Evolutionary conservation across 495 filamentous ascomycete species (phyloP), one percentile per base, ranked within the genome.

Genomic region (Penicillium herquei): DNA sequence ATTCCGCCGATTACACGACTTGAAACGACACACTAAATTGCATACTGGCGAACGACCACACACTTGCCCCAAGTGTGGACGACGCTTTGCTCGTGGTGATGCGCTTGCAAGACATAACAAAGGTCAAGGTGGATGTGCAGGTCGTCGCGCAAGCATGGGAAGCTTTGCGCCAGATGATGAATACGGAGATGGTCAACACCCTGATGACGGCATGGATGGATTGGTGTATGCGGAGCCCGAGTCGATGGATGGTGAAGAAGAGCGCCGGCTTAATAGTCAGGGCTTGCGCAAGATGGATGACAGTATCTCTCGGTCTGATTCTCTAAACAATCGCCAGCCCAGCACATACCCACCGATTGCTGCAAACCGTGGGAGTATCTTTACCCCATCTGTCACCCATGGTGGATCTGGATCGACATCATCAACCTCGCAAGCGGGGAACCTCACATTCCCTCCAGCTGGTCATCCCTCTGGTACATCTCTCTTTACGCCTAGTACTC

Each of bases 41-140:
- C 94, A 99, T 67, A 97, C 95, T 12, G 94, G 94, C 13, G 94
- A 99, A 73, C 86, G 95, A 58, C 92, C 92, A 10, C 94, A 98
- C 63, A 88, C 91, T 10, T 99, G 94, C 61, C 86, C 88, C 31
- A 96, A 93, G 68, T 98, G 94, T 65, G 90, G 93, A 39, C 83
- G 94, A 49, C 87, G 90, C 51, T 99, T 99, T 74, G 94, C 94
- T 31, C 87, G 94, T 54, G 94, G 94, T 6, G 94, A 99, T 73
- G 94, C 94, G 13, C 72, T 99, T 21, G 94, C 94, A 31, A 84
- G 94, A 44, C 94, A 99, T 67, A 94, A 89, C 64, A 97, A 98
- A 71, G 94, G 95, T 17, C 90, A 93, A 59, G 94, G 93, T 31
- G 94, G 94, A 32, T 99, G 94, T 68, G 94, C 95, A 18, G 94